These are phyloP conservation scores for Phoma sp. DNA, from an alignment of 2,329 filamentous ascomycete species.

Conservation along the genomic window DNA sequence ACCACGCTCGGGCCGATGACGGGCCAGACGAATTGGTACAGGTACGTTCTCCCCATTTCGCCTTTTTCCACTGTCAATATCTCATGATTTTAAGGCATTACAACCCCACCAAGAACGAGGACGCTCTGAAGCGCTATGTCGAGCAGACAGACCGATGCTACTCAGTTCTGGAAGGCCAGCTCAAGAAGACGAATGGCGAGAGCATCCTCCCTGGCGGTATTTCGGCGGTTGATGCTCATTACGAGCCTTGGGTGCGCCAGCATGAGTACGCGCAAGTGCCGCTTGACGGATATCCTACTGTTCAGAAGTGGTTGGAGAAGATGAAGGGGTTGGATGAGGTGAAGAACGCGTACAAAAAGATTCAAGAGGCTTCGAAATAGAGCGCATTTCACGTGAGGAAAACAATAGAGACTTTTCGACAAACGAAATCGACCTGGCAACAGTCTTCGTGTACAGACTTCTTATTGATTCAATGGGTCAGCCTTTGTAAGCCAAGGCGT, in stretches of 20 bases:
- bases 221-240: constrained; percentile 13
- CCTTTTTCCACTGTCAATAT: too few species aligned
- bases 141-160: constrained; percentile 17
- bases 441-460: background rate
- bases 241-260: constrained; percentile 14
- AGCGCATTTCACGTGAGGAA: too few species aligned
- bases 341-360: constrained; percentile 24
- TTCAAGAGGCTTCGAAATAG: constrained; percentile 60
- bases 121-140: constrained; percentile 12
- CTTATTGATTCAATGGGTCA: background rate
- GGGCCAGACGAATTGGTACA: constrained; percentile 12
- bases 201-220: constrained; percentile 9
- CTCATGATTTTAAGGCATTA: constrained; percentile 7
- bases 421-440: too few species aligned
- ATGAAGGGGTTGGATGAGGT: constrained; percentile 26
- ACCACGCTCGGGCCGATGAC: constrained; percentile 16
- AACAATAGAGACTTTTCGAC: too few species aligned
- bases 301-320: constrained; percentile 62
- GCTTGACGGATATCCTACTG: constrained; percentile 66
- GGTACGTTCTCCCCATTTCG: background rate
- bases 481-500: background rate
- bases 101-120: constrained; percentile 10
- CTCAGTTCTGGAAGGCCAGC: constrained; percentile 9
- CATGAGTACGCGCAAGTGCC: constrained; percentile 14
- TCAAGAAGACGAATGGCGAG: constrained; percentile 8